phyloP scores from a whole-genome alignment of 257 asterid species.

The Cynanchum wilfordii region DNA sequence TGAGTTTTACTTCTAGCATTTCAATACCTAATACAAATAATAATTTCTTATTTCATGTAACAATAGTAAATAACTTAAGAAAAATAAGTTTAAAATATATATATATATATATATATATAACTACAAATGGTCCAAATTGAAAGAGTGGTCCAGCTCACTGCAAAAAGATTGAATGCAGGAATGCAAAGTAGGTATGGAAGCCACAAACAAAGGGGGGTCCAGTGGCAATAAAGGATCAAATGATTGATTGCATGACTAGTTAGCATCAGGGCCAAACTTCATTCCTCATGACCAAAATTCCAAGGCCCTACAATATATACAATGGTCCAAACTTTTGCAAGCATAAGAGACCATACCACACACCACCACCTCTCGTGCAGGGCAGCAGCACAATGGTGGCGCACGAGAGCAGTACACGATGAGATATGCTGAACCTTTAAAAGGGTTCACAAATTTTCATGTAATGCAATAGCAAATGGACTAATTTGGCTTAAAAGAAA shows the following conservation, averaged over 20 bases:
- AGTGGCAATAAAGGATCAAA: slow-evolving; percentile 46
- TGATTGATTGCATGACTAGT: slow-evolving; percentile 57
- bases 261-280: slow-evolving; percentile 45
- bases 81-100: too few species aligned
- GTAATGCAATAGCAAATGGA: background rate
- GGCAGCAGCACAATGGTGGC: background rate
- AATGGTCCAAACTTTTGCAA: slow-evolving; percentile 9
- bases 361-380: background rate
- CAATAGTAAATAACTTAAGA: background rate
- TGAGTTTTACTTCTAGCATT: background rate
- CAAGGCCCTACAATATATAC: slow-evolving; percentile 11
- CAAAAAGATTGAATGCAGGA: slow-evolving; percentile 41
- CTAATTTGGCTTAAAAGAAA: slow-evolving; percentile 3
- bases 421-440: background rate
- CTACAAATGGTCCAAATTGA: slow-evolving; percentile 41
- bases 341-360: slow-evolving; percentile 4
- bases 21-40: background rate
- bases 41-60: background rate
- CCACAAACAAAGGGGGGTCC: slow-evolving; percentile 43
- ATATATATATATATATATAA: too few species aligned
- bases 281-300: slow-evolving; percentile 33
- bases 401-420: slow-evolving; percentile 9
- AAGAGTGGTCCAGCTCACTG: slow-evolving; percentile 48
- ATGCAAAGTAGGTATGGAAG: slow-evolving; percentile 48
- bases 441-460: background rate